These are phyloP conservation scores for Termitomyces sp. DNA, from an alignment of 768 basidiomycete genomes.

Conservation along the genomic window DNA sequence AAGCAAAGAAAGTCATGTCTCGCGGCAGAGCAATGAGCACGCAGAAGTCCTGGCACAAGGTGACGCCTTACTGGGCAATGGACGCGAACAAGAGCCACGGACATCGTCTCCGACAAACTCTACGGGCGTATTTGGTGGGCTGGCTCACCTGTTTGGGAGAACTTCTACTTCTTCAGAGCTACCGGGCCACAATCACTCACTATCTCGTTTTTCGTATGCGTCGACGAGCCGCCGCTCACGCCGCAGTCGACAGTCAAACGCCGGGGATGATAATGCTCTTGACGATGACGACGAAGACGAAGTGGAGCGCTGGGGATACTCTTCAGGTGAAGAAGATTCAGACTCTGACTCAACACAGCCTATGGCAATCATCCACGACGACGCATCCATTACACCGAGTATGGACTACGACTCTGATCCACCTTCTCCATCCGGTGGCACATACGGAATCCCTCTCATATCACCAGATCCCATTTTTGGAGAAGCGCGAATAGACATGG, in stretches of 20 bases:
- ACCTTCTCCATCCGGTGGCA: slow-evolving; percentile 47
- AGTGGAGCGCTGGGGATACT: slow-evolving; percentile 88
- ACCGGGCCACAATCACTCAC: slow-evolving; percentile 38
- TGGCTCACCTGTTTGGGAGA: slow-evolving; percentile 64
- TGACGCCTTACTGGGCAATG: slow-evolving; percentile 24
- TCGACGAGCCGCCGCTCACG: slow-evolving; percentile 46
- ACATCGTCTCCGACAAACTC: slow-evolving; percentile 31
- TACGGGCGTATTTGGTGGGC: slow-evolving; percentile 55
- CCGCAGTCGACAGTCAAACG: slow-evolving; percentile 51
- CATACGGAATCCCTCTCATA: slow-evolving; percentile 59
- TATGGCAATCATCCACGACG: slow-evolving; percentile 30
- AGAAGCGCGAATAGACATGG: slow-evolving; percentile 80
- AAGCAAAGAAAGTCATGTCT: slow-evolving; percentile 42
- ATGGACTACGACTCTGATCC: slow-evolving; percentile 71
- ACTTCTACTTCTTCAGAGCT: slow-evolving; percentile 33
- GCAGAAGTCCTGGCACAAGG: slow-evolving; percentile 25
- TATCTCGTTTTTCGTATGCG: slow-evolving; percentile 53
- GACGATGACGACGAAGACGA: slow-evolving; percentile 47
- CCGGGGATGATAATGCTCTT: slow-evolving; percentile 54
- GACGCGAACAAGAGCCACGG: slow-evolving; percentile 20
- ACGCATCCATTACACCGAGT: slow-evolving; percentile 47
- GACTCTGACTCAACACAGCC: slow-evolving; percentile 34
- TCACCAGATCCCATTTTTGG: slow-evolving; percentile 77
- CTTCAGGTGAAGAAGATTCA: slow-evolving; percentile 76
- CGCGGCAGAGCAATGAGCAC: slow-evolving; percentile 32